Base-by-base conservation (phyloP, 169 alveolate species). In the Eimeria acervulina region DNA sequence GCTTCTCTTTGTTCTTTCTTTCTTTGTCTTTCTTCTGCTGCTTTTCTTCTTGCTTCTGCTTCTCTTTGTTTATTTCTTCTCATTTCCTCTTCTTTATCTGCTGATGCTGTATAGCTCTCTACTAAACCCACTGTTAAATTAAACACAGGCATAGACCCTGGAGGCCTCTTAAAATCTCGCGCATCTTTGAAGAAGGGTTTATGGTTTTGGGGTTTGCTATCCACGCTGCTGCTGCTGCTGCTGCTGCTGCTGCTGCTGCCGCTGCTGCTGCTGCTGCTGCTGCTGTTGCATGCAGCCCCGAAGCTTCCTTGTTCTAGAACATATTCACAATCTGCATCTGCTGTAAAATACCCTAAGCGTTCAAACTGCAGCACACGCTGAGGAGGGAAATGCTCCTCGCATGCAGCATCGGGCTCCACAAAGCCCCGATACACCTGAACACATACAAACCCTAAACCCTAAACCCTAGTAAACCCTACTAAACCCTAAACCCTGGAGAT, bases 281-380 rank as follows among this genome's bases (percentile, higher is more conserved):
- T 44, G 66, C 38, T 12, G 6, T 21, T 13, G 31, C 42, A 59
- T 51, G 44, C 63, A 42, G 88, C 40, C 42, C 78, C 74, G 44
- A 13, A 21, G 10, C 28, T 17, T 42, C 66, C 19, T 40, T 61
- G 44, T 98, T 97, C 47, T 51, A 63, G 94, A 44, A 97, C 98
- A 44, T 76, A 76, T 42, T 76, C 87, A 44, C 87, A 76, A 13
- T 92, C 97, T 17, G 74, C 93, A 95, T 98, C 99, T 81, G 95
- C 97, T 26, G 98, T 96, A 96, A 98, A 98, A 97, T 95, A 98
- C 21, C 99, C 99, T 17, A 97, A 89, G 8, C 99, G 97, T 92
- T 98, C 99, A 90, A 98, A 98, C 70, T 98, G 99, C 51, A 98
- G 26, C 40, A 95, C 63, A 15, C 84, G 47, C 90, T 90, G 95